Evolutionary conservation across 208 protist genomes (phyloP).

Genomic region (Trichomonas tenax): DNA sequence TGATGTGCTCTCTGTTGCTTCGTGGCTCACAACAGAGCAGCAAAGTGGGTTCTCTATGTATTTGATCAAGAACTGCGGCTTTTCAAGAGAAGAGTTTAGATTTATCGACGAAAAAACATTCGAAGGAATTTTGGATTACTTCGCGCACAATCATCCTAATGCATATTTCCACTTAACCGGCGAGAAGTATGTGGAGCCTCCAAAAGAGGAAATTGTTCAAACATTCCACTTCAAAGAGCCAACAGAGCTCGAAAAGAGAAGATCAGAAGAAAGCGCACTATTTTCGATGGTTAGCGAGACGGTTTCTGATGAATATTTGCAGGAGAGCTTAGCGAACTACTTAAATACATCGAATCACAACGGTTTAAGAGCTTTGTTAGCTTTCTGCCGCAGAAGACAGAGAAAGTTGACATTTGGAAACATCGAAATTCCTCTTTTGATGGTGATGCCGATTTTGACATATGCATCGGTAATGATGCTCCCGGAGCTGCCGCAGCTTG

Average conservation of each 20-base stretch:
- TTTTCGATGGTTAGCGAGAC: neutral
- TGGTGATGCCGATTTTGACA: neutral
- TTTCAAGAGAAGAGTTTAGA: neutral
- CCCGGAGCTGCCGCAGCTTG: neutral
- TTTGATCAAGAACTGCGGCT: neutral
- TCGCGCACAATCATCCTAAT: neutral
- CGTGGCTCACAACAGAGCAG: too few species aligned
- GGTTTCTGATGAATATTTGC: neutral
- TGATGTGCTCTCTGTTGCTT: too few species aligned
- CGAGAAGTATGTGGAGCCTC: neutral
- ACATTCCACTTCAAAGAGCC: neutral
- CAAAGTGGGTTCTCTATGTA: neutral
- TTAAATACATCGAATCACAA: neutral
- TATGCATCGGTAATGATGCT: neutral
- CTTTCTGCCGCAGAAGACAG: neutral
- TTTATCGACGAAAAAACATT: neutral
- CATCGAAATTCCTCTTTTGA: neutral
- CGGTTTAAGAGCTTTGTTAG: neutral
- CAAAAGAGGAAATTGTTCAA: neutral
- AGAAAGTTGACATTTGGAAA: neutral
- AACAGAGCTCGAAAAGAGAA: neutral
- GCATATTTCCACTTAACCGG: neutral
- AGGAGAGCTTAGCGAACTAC: neutral
- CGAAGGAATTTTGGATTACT: neutral
- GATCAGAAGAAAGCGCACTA: neutral